Evolutionary conservation across 2,329 filamentous ascomycete species (phyloP), one percentile per base, ranked within the genome.

Genomic region (Atkinsonella texensis): DNA sequence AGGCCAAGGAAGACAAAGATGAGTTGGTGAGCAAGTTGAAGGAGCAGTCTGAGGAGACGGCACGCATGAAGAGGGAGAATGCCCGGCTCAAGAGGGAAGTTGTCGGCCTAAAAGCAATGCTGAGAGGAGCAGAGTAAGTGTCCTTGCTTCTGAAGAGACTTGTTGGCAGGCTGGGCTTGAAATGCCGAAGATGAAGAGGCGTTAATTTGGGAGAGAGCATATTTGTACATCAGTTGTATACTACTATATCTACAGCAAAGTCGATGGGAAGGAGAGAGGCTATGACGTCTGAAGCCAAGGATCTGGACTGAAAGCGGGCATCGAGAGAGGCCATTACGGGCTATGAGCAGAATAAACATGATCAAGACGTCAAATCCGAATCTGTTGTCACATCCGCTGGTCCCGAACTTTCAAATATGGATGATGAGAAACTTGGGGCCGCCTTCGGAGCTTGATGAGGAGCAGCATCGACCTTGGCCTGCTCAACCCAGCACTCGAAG

Each of bases 11-110:
- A 42, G 88, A 87, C 11, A 86, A 87, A 59, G 86, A 89, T 60
- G 87, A 91, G 59, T 68, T 95, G 54, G 76, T 89, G 62, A 70
- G 70, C 38, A 81, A 82, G 62, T 65, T 95, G 54, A 84, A 79
- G 58, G 86, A 89, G 57, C 77, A 80, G 49, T 77, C 85, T 57
- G 89, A 94, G 55, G 90, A 96, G 68, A 79, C 82, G 52, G 82
- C 81, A 28, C 78, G 81, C 58, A 68, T 89, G 56, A 89, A 88
- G 71, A 89, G 87, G 69, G 91, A 97, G 66, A 95, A 95, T 64
- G 80, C 84, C 52, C 75, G 87, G 55, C 68, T 96, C 60, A 89
- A 85, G 72, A 77, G 89, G 59, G 89, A 95, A 71, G 83, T 90
- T 62, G 79, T 85, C 35, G 88, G 87, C 49, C 69, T 86, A 59